Evolutionary conservation across 2,329 filamentous ascomycete species (phyloP), one percentile per base, ranked within the genome.

Genomic region (Penicillium sp.): DNA sequence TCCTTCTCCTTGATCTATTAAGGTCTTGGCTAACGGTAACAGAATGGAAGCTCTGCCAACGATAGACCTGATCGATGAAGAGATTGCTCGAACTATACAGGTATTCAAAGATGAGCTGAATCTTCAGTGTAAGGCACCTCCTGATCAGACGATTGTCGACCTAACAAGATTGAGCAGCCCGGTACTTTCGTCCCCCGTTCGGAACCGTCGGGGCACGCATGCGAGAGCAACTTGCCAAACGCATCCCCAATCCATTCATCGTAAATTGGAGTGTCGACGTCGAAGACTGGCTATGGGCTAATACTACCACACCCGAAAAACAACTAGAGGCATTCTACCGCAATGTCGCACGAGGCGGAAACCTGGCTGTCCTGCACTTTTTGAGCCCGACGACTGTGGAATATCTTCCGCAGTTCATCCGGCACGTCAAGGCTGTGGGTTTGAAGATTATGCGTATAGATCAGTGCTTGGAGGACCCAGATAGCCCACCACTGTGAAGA

Each of bases 231-330:
- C 80, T 89, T 27, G 83, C 85, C 0, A 77, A 78, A 23, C 71
- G 72, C 16, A 79, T 82, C 21, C 75, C 79, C 1, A 78, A 82
- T 14, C 81, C 85, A 1, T 82, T 83, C 62, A 82, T 89, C 44
- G 81, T 89, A 51, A 85, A 85, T 70, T 90, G 87, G 88, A 86
- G 81, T 66, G 84, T 90, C 45, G 87, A 90, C 66, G 84, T 89
- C 31, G 85, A 90, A 76, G 88, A 90, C 69, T 90, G 86, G 85
- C 67, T 88, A 25, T 90, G 86, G 85, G 87, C 85, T 1, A 75
- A 81, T 68, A 82, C 79, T 0, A 67, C 74, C 44, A 89, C 86
- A 3, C 87, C 87, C 1, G 83, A 88, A 75, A 85, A 86, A 66
- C 88, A 90, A 73, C 74, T 88, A 14, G 83, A 84, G 3, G 85